Base-by-base conservation (phyloP, 108 stramenopile species). In the Thalassiosira profunda region DNA sequence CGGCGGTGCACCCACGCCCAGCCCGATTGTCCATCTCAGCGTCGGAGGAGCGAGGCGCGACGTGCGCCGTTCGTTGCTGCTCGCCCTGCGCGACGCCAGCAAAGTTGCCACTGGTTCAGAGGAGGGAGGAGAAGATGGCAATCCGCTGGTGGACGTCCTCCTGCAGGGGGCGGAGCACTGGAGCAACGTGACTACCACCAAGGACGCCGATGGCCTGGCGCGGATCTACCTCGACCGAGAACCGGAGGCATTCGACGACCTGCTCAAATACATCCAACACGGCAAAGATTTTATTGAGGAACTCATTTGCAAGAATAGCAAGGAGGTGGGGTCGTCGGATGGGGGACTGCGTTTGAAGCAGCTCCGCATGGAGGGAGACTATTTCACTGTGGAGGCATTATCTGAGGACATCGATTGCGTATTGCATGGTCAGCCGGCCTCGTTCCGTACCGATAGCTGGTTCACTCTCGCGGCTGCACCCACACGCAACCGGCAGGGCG, bases 161-260 rank as follows among this genome's bases (percentile, higher is more conserved):
- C 36, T 56, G 18, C 21, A n/a, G 45, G 45, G 45, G 21, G 54
- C 54, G 38, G 36, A 6, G 8, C 54, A 56, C 25, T 56, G 54
- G 54, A 56, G 54, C 20, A 40, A 40, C 20, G 54, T 40, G 42
- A 35, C 54, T 10, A 56, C 54, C 1, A 56, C 54, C 2, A 8
- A 35, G 18, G 54, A 56, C 25, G 44, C 18, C 44, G 54, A 56
- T 47, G 66, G 66, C 0, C 43, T 23, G 33, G 42, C 46, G 11
- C 66, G 66, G 7, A 17, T 67, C 3, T 67, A 67, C 25, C 43
- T 67, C 17, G 66, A 67, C 30, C 66, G 66, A 2, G 43, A 67
- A 46, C 41, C 58, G 12, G 14, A 45, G 6, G 66, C 29, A 4
- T 58, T 67, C 42, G 66, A 67, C 20, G 66, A 67, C 29, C 45